Conservation (phyloP, 2,329 filamentous ascomycete species). For the Lachnellula occidentalis region DNA sequence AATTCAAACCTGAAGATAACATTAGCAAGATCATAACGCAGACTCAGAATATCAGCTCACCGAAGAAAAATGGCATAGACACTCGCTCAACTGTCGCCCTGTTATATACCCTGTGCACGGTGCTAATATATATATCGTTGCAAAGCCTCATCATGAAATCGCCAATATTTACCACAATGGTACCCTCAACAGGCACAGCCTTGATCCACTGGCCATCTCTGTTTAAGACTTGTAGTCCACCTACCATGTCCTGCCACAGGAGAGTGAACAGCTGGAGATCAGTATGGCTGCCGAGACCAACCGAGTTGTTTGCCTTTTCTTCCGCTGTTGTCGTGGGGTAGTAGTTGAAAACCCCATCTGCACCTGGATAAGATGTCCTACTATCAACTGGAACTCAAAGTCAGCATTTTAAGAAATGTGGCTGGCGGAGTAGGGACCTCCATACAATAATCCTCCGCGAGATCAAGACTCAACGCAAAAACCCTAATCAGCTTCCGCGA, state of each 20-base stretch:
- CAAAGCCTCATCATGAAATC: slow-evolving; percentile 47
- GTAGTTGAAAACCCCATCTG: slow-evolving; percentile 40
- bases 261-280: slow-evolving; percentile 46
- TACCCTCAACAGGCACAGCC: slow-evolving; percentile 39
- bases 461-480: slow-evolving; percentile 49
- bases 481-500: slow-evolving; percentile 45
- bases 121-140: slow-evolving; percentile 46
- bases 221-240: slow-evolving; percentile 40
- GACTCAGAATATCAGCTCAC: slow-evolving; percentile 22
- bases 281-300: slow-evolving; percentile 43
- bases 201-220: slow-evolving; percentile 40
- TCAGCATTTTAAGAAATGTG: neutral
- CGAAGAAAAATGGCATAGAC: slow-evolving; percentile 53
- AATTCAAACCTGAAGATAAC: slow-evolving; percentile 38
- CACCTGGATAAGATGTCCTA: slow-evolving; percentile 46
- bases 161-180: slow-evolving; percentile 47
- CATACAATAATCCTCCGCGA: slow-evolving; percentile 45
- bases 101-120: slow-evolving; percentile 47
- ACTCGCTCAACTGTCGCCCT: slow-evolving; percentile 38
- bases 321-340: slow-evolving; percentile 37
- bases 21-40: neutral
- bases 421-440: neutral
- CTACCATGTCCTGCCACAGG: slow-evolving; percentile 41
- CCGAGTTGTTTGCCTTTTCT: slow-evolving; percentile 27
- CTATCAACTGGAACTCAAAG: slow-evolving; percentile 36